These are phyloP conservation scores for Fusarium chaquense DNA, from an alignment of 2,329 filamentous ascomycete species.

Conservation along the genomic window DNA sequence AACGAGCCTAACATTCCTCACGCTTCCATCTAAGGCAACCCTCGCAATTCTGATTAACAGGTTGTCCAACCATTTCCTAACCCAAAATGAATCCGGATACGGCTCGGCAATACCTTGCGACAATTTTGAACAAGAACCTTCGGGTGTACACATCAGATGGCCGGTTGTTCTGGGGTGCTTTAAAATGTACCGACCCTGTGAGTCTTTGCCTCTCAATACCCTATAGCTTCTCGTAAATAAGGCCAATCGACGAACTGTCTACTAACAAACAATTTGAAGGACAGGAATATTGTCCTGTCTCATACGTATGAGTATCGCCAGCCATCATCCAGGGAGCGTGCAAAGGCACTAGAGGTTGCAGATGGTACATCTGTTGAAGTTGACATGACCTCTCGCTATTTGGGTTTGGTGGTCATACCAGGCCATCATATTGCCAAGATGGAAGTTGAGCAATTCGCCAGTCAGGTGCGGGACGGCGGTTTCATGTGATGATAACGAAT, in stretches of 20 bases:
- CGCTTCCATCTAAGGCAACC: background rate
- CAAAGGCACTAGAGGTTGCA: constrained; percentile 53
- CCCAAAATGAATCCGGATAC: constrained; percentile 62
- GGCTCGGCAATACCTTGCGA: constrained; percentile 68
- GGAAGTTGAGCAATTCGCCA: constrained; percentile 82
- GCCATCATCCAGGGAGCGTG: constrained; percentile 66
- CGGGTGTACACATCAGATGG: constrained; percentile 84
- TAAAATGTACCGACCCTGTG: constrained; percentile 96
- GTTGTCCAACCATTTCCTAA: constrained; percentile 3
- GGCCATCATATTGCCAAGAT: constrained; percentile 88
- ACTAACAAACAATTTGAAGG: constrained; percentile 62
- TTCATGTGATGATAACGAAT: constrained; percentile 24
- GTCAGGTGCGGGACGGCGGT: constrained; percentile 57
- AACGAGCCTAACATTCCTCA: constrained; percentile 17
- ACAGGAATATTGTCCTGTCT: constrained; percentile 87
- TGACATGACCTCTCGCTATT: constrained; percentile 85
- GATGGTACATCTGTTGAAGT: constrained; percentile 64
- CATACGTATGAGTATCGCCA: constrained; percentile 90
- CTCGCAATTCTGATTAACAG: constrained; percentile 4
- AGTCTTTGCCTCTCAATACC: constrained; percentile 48
- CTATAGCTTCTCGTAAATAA: constrained; percentile 1
- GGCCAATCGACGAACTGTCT: background rate
- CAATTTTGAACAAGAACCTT: constrained; percentile 81
- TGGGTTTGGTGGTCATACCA: constrained; percentile 91
- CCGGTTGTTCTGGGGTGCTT: constrained; percentile 87